Evolutionary conservation across 139 green algal species (phyloP).

Genomic region (Micractinium sp.): DNA sequence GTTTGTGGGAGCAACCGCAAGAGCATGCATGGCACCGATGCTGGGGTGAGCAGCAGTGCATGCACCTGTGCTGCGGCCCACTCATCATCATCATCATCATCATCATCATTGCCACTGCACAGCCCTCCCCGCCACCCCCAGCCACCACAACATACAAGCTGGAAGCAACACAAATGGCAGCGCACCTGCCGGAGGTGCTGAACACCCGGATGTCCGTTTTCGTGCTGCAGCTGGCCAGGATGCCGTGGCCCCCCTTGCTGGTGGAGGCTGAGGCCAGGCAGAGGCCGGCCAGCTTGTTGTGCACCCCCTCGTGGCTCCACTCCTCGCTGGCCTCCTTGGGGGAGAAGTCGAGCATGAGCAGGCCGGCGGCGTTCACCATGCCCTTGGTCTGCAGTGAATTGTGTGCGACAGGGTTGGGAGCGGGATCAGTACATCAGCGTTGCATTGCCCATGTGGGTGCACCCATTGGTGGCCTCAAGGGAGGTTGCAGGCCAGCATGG

Average conservation of each 20-base stretch:
- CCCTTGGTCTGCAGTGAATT: slow-evolving; percentile 16
- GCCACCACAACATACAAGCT: neutral
- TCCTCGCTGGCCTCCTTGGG: slow-evolving; percentile 15
- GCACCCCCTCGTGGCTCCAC: slow-evolving; percentile 6
- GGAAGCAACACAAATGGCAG: too few species aligned
- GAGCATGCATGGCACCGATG: too few species aligned
- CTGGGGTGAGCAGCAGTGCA: neutral
- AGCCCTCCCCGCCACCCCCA: neutral
- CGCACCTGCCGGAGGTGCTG: neutral
- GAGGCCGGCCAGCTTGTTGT: slow-evolving; percentile 16
- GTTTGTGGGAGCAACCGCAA: too few species aligned
- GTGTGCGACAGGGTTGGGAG: neutral
- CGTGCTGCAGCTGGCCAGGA: slow-evolving; percentile 7
- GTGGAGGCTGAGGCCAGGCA: slow-evolving; percentile 1
- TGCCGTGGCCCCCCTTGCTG: slow-evolving; percentile 1
- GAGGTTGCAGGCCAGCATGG: slow-evolving; percentile 24
- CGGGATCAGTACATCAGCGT: too few species aligned
- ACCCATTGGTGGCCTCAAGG: neutral
- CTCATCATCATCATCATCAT: too few species aligned
- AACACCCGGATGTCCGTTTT: slow-evolving; percentile 38
- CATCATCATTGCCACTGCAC: too few species aligned
- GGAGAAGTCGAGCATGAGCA: slow-evolving; percentile 20
- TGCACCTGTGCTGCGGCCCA: neutral
- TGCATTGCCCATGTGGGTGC: too few species aligned
- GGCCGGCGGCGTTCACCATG: slow-evolving; percentile 35